Evolutionary conservation across 495 filamentous ascomycete genomes (phyloP).

Genomic region (Evernia prunastri): DNA sequence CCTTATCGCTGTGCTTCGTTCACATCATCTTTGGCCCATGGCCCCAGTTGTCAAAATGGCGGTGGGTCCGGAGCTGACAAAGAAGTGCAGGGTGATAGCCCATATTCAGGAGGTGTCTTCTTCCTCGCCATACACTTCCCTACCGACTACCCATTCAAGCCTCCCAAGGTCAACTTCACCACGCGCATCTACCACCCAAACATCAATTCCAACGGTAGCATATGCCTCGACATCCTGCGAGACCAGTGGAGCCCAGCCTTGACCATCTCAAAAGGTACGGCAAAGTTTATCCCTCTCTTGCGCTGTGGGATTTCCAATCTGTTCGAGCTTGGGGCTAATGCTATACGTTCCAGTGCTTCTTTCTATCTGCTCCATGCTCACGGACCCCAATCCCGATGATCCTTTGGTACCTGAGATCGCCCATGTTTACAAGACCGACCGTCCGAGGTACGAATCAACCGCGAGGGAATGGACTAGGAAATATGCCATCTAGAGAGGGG

Average conservation of each 20-base stretch:
- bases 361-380: slow-evolving; percentile 99
- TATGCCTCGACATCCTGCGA: slow-evolving; percentile 94
- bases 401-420: slow-evolving; percentile 97
- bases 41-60: neutral
- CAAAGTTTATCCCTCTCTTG: neutral
- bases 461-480: slow-evolving; percentile 98
- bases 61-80: slow-evolving; percentile 4
- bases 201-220: slow-evolving; percentile 99
- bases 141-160: slow-evolving; percentile 99
- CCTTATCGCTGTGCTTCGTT: slow-evolving; percentile 5
- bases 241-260: slow-evolving; percentile 99
- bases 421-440: slow-evolving; percentile 99
- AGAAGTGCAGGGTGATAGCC: slow-evolving; percentile 67
- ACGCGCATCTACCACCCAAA: slow-evolving; percentile 99
- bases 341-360: slow-evolving; percentile 61
- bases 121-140: slow-evolving; percentile 98
- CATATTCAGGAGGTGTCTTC: slow-evolving; percentile 96
- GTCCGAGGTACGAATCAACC: slow-evolving; percentile 87
- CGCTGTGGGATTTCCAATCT: neutral
- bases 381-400: slow-evolving; percentile 98
- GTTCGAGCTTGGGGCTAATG: neutral
- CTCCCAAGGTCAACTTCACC: slow-evolving; percentile 99
- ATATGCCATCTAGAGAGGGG: slow-evolving; percentile 72
- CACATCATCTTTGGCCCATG: neutral
- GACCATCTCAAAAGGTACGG: slow-evolving; percentile 94